These are phyloP conservation scores for Wallemia ichthyophaga DNA, from an alignment of 1,284 basidiomycete species.

Conservation along the genomic window DNA sequence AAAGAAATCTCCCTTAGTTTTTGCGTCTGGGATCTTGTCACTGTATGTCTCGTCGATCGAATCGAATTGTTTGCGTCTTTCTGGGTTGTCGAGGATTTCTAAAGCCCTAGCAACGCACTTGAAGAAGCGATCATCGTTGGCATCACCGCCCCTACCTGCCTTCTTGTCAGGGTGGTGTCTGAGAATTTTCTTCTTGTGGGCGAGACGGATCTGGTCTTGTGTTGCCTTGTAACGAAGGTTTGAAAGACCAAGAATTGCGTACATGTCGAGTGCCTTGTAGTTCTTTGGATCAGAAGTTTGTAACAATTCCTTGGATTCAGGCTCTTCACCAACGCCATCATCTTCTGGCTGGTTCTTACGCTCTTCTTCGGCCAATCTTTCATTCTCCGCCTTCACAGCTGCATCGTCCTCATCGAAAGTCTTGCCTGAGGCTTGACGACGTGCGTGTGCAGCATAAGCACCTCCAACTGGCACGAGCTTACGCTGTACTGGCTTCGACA, in stretches of 20 bases:
- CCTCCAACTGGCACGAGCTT: background rate
- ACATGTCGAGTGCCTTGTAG: conserved; percentile 99
- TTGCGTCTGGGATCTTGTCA: conserved; percentile 38
- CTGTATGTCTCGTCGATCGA: conserved; percentile 70
- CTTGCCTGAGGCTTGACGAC: background rate
- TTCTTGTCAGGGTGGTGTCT: conserved; percentile 99
- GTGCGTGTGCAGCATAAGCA: background rate
- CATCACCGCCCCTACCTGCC: conserved; percentile 35
- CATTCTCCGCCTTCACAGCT: background rate
- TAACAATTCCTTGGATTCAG: conserved; percentile 42
- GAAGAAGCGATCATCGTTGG: conserved; percentile 95
- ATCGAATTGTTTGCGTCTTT: conserved; percentile 82
- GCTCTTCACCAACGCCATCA: conserved; percentile 71
- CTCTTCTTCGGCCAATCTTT: background rate
- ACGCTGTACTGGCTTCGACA: background rate
- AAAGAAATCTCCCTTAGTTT: conserved; percentile 30
- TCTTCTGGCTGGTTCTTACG: conserved; percentile 25
- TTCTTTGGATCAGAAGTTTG: conserved; percentile 60
- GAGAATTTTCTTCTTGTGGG: conserved; percentile 91
- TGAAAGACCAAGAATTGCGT: conserved; percentile 78
- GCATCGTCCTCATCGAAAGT: background rate
- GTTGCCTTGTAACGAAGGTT: conserved; percentile 65
- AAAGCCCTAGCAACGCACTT: conserved; percentile 79
- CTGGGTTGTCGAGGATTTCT: conserved; percentile 60
- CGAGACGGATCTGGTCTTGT: conserved; percentile 78